These are phyloP conservation scores for Lactifluus pinguis DNA, from an alignment of 768 basidiomycete species.

Conservation along the genomic window DNA sequence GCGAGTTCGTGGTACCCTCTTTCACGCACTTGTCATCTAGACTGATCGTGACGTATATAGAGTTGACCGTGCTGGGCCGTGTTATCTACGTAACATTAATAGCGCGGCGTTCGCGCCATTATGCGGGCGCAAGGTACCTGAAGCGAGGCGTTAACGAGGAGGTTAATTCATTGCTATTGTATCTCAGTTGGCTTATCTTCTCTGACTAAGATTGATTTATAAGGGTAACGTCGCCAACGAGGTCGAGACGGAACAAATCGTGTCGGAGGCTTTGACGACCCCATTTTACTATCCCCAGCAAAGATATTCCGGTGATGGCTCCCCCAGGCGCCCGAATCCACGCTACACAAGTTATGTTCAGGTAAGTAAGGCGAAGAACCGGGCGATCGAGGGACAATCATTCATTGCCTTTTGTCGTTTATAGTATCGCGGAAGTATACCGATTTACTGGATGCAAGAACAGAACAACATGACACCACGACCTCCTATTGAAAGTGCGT, in stretches of 20 bases:
- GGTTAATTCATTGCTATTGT: conserved; percentile 32
- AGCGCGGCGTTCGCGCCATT: conserved; percentile 87
- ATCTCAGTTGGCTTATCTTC: not conserved
- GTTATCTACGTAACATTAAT: conserved; percentile 93
- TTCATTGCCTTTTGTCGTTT: not conserved
- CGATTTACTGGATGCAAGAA: conserved; percentile 95
- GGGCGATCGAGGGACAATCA: not conserved
- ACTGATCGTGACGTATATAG: conserved; percentile 34
- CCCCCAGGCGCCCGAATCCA: conserved; percentile 50
- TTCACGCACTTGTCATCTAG: not conserved
- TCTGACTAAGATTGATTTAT: not conserved
- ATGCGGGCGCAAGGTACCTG: conserved; percentile 89
- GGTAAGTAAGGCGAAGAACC: conserved; percentile 30
- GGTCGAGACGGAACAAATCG: conserved; percentile 98
- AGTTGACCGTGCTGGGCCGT: conserved; percentile 82
- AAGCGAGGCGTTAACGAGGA: conserved; percentile 93
- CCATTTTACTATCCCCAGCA: conserved; percentile 71
- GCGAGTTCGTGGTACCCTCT: conserved; percentile 62
- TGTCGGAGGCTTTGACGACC: conserved; percentile 81
- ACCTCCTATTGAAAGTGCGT: conserved; percentile 91
- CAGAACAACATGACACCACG: conserved; percentile 81
- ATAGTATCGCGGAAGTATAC: conserved; percentile 90
- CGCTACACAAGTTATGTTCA: conserved; percentile 95
- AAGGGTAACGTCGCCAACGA: conserved; percentile 98
- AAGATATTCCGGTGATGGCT: conserved; percentile 26